Conservation (phyloP, 805 yeast genomes). For the Tetrapisispora taiwanensis region DNA sequence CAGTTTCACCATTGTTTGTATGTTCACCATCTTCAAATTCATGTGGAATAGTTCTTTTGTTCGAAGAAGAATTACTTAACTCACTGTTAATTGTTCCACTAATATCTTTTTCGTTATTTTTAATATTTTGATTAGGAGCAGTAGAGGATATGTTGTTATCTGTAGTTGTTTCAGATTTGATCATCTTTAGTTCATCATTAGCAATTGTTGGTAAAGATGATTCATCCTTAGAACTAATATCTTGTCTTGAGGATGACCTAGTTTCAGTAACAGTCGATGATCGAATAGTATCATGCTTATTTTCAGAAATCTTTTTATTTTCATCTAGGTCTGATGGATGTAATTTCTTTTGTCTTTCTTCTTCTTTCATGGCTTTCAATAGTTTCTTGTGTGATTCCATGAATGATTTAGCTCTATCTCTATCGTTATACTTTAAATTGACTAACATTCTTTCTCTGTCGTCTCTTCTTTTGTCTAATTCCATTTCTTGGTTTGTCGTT, state of each 20-base stretch:
- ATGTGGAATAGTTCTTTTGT: neutral
- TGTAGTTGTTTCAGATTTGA: neutral
- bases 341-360: conserved; percentile 25
- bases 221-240: neutral
- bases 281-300: neutral
- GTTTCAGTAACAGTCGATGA: neutral
- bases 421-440: conserved; percentile 27
- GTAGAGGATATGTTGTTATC: neutral
- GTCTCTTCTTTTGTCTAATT: conserved; percentile 26
- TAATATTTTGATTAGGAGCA: too few species aligned
- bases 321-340: conserved; percentile 13
- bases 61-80: neutral
- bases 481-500: conserved; percentile 16
- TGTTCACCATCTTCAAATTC: neutral
- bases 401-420: conserved; percentile 25
- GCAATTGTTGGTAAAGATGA: neutral
- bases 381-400: conserved; percentile 27
- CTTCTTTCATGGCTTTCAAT: conserved; percentile 26
- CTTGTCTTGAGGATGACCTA: neutral
- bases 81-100: neutral
- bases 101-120: neutral
- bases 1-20: conserved; percentile 4
- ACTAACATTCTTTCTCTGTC: conserved; percentile 28
- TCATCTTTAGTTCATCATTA: neutral
- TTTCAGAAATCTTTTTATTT: neutral